Conservation (phyloP, 1,284 basidiomycete species). For the Ustilago tritici region DNA sequence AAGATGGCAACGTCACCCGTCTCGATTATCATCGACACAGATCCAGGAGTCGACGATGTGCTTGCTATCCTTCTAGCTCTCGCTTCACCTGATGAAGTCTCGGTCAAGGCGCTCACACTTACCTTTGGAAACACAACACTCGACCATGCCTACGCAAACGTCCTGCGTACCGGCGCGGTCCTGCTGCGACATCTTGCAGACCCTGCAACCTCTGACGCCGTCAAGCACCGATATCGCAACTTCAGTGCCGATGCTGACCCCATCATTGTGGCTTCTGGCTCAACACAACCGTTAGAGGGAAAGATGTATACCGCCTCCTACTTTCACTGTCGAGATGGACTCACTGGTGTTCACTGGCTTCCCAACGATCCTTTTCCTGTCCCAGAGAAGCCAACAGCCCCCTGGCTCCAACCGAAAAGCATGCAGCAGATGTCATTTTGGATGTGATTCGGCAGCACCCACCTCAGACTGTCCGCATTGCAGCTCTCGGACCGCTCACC, state of each 20-base stretch:
- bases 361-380: slow-evolving; percentile 58
- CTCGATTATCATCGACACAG: slow-evolving; percentile 63
- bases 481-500: slow-evolving; percentile 88
- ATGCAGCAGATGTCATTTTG: slow-evolving; percentile 76
- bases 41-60: slow-evolving; percentile 85
- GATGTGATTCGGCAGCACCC: slow-evolving; percentile 77
- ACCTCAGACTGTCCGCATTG: slow-evolving; percentile 80
- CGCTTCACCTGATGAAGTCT: slow-evolving; percentile 55
- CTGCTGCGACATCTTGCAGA: slow-evolving; percentile 77
- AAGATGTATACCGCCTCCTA: slow-evolving; percentile 84
- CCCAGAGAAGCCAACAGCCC: slow-evolving; percentile 24
- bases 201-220: slow-evolving; percentile 71
- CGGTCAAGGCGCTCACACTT: slow-evolving; percentile 76
- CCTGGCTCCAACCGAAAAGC: slow-evolving; percentile 72
- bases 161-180: slow-evolving; percentile 74
- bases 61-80: slow-evolving; percentile 75
- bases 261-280: slow-evolving; percentile 50
- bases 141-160: slow-evolving; percentile 73
- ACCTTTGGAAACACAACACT: slow-evolving; percentile 73
- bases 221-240: slow-evolving; percentile 68
- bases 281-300: slow-evolving; percentile 78
- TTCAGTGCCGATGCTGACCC: slow-evolving; percentile 30
- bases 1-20: slow-evolving; percentile 16
- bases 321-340: slow-evolving; percentile 71
- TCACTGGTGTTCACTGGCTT: slow-evolving; percentile 59